phyloP scores from a whole-genome alignment of 139 green algal genomes.

The Micractinium conductrix region DNA sequence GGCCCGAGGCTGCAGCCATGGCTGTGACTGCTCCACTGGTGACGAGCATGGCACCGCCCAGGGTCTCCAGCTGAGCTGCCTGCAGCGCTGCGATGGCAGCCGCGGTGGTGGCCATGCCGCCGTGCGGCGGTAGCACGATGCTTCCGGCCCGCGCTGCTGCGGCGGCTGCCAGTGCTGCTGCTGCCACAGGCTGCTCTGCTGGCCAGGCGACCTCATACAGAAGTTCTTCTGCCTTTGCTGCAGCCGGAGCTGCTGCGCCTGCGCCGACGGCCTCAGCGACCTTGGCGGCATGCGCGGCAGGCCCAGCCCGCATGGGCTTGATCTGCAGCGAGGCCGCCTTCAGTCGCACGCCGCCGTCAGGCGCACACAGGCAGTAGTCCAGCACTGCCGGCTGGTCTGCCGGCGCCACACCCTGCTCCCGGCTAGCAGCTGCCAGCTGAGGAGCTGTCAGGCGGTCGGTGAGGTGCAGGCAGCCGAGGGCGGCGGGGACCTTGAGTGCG shows the following conservation, averaged over 20 bases:
- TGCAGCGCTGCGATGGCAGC: slow-evolving; percentile 11
- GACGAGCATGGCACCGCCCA: slow-evolving; percentile 1
- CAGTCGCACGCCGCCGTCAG: not conserved
- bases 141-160: too few species aligned
- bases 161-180: not conserved
- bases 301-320: slow-evolving; percentile 25
- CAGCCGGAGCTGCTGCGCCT: not conserved
- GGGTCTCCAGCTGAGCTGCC: not conserved
- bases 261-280: too few species aligned
- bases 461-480: slow-evolving; percentile 9
- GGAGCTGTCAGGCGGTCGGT: not conserved
- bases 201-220: slow-evolving; percentile 46
- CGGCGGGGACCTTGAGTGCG: slow-evolving; percentile 34
- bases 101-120: not conserved
- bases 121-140: not conserved
- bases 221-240: slow-evolving; percentile 21
- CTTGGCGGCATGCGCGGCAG: not conserved
- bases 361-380: slow-evolving; percentile 32
- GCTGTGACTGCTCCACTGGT: not conserved
- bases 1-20: not conserved
- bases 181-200: slow-evolving; percentile 1
- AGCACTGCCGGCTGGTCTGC: not conserved
- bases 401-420: not conserved
- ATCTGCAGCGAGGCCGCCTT: slow-evolving; percentile 15
- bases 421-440: slow-evolving; percentile 20